A percentile compares a stretch with the other conserved stretches of the same genome.
Conservation (phyloP, 805 yeast genomes). For the Wickerhamomyces chaumierensis region DNA sequence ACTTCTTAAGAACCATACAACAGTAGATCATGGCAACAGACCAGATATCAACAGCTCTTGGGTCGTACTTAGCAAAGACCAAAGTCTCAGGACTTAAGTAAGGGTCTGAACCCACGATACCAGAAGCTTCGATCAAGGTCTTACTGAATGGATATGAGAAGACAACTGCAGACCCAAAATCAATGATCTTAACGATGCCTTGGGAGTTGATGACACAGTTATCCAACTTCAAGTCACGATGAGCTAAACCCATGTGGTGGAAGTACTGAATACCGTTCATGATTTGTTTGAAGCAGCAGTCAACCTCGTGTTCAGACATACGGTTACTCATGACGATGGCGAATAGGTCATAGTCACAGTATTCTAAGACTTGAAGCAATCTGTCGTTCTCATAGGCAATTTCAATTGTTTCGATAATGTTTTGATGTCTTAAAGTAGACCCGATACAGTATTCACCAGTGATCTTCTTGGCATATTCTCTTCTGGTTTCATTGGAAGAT, state of each 20-base stretch:
- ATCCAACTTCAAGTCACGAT: conserved; percentile 84
- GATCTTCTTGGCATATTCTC: conserved; percentile 86
- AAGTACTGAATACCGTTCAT: conserved; percentile 71
- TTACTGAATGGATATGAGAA: conserved; percentile 78
- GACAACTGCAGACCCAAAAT: conserved; percentile 89
- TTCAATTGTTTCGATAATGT: conserved; percentile 84
- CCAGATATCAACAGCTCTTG: conserved; percentile 92
- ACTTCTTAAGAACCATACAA: conserved; percentile 83
- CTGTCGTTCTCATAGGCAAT: conserved; percentile 82
- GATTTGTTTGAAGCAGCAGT: conserved; percentile 85
- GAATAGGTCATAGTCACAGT: conserved; percentile 84
- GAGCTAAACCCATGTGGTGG: conserved; percentile 80
- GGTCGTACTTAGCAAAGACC: conserved; percentile 73
- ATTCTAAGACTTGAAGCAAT: conserved; percentile 87
- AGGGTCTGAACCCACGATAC: conserved; percentile 84
- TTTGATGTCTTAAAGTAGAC: conserved; percentile 78
- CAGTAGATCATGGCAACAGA: conserved; percentile 84
- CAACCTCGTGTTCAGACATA: conserved; percentile 69
- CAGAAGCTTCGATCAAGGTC: conserved; percentile 63
- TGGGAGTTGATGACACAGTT: conserved; percentile 77
- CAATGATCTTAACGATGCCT: conserved; percentile 83
- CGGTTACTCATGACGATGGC: conserved; percentile 92
- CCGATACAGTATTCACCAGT: conserved; percentile 94
- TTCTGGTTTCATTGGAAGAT: conserved; percentile 58
- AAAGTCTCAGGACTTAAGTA: conserved; percentile 88